phyloP scores from a whole-genome alignment of 345 rosid species.

The Psidium guajava region DNA sequence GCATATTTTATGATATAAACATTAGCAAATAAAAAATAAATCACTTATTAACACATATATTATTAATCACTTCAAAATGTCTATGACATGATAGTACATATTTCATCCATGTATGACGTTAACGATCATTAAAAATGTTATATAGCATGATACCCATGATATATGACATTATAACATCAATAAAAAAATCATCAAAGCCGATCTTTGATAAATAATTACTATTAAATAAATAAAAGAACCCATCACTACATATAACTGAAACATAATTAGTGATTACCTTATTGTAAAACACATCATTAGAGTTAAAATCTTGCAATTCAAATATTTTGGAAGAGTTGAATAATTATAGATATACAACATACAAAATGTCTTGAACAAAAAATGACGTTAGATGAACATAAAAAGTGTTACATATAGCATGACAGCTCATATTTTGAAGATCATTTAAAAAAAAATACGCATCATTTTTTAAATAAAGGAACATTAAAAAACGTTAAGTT shows the following conservation, averaged over 20 bases:
- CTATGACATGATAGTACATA: neutral
- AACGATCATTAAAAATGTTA: neutral
- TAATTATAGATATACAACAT: neutral
- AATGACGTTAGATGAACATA: too few relatives aligned
- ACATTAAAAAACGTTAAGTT: too few relatives aligned
- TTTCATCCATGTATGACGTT: neutral
- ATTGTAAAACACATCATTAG: neutral
- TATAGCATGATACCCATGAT: neutral
- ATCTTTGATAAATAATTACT: neutral
- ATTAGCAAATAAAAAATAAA: neutral
- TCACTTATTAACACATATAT: neutral
- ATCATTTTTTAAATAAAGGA: neutral
- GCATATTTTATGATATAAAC: neutral
- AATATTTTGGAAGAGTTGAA: neutral
- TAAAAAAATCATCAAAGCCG: neutral
- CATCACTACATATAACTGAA: neutral
- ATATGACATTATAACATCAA: neutral
- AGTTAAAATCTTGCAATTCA: neutral
- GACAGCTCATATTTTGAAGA: too few relatives aligned
- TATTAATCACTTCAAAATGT: neutral
- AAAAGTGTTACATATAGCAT: too few relatives aligned
- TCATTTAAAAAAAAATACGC: too few relatives aligned
- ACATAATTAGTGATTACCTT: neutral
- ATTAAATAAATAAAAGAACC: neutral
- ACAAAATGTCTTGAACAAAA: neutral